Evolutionary conservation across 805 yeast genomes (phyloP).

Genomic region (Metschnikowia amazonensis): DNA sequence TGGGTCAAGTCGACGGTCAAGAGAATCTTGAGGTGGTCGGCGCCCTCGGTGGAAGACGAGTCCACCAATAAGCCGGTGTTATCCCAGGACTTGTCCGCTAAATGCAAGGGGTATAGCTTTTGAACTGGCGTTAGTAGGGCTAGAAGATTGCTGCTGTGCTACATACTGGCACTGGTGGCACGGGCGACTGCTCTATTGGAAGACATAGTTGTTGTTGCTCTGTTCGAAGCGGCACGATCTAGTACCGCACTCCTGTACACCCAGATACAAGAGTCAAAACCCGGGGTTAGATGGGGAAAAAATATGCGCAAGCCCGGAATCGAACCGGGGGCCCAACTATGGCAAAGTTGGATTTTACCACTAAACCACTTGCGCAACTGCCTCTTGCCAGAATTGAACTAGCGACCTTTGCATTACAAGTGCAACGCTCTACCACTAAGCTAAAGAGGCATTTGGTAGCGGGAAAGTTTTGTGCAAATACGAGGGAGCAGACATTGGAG

Average conservation of each 20-base stretch:
- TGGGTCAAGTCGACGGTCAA: conserved; percentile 84
- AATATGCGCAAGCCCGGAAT: conserved; percentile 24
- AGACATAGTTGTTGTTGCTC: conserved; percentile 10
- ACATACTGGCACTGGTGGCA: conserved; percentile 39
- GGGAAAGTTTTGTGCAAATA: no score
- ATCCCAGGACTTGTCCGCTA: conserved; percentile 92
- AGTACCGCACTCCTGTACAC: background rate
- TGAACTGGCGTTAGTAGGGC: conserved; percentile 45
- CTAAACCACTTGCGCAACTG: conserved; percentile 22
- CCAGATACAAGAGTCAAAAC: background rate
- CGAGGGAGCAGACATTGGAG: no score
- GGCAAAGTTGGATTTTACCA: conserved; percentile 22
- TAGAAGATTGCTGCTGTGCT: background rate
- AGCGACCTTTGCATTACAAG: conserved; percentile 99
- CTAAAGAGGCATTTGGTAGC: conserved; percentile 73
- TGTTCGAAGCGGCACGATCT: background rate
- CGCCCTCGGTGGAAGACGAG: conserved; percentile 31
- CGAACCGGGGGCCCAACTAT: conserved; percentile 22
- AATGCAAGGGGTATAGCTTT: conserved; percentile 69
- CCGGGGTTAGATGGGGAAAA: no score
- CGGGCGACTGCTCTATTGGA: conserved; percentile 45
- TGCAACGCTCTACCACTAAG: conserved; percentile 99
- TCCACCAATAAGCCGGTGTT: conserved; percentile 90
- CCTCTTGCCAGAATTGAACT: conserved; percentile 42
- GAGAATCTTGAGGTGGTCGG: conserved; percentile 38